Base-by-base conservation (phyloP, 306 rosid genomes). In the Malus sieversii region DNA sequence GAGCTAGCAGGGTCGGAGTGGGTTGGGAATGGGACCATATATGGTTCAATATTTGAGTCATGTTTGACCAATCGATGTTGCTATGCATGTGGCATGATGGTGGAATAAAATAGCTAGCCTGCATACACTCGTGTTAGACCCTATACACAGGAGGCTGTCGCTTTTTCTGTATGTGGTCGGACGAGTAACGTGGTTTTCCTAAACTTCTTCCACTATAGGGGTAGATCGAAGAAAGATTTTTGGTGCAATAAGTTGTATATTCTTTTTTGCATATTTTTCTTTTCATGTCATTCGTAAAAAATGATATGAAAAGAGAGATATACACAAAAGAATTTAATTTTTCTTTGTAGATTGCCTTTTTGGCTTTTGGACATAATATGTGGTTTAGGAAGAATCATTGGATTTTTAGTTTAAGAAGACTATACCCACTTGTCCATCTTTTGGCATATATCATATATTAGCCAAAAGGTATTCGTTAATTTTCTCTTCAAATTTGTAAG, bases 81-180 rank as follows among this genome's bases (percentile, higher is more conserved):
- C 15, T 16, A 18, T 18, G 77, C 69, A 73, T 61, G 70, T 61
- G 77, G 33, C 32, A 62, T 61, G 77, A 46, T 61, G 45, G 46
- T 74, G 69, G 5, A 35, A 16, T 10, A 66, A 66, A 38, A 33
- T 35, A 10, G 1, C 3, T 10, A 35, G 29, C 51, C 8, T 16
- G 10, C 35, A 6, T 23, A 68, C 30, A 48, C 8, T 51, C 20
- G 20, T 51, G 20, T 5, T 18, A 19, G 55, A 51, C 20, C 55
- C 8, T 14, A 14, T 48, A 4, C 0, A 14, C 1, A 1, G 53
- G 19, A 1, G 53, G 53, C 19, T 15, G 19, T 48, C 2, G 19
- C 4, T 14, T 2, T 14, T 46, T 11, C 20, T 16, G 53, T 48
- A 1, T 5, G 0, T 48, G 20, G 2, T 48, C 8, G 3, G 3